phyloP scores from a whole-genome alignment of 2,329 filamentous ascomycete species.

The Orbilia blumenaviensis region DNA sequence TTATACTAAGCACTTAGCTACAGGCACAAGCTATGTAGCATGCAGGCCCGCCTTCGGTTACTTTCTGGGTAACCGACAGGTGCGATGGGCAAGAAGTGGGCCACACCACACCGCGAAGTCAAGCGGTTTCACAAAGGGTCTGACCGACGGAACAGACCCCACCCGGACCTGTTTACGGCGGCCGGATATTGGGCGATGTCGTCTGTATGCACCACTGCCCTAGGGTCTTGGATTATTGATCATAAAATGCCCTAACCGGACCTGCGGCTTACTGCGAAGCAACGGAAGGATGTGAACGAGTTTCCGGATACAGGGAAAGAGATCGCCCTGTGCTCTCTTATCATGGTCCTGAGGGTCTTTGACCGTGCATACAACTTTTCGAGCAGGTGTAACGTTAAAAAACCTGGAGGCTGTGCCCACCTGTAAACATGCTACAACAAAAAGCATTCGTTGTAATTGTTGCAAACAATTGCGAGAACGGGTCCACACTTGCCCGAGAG shows the following conservation, averaged over 20 bases:
- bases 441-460: conserved; percentile 10
- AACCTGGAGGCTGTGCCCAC: conserved; percentile 48
- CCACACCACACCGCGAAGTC: conserved; percentile 9
- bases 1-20: neutral
- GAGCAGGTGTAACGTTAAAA: conserved; percentile 50
- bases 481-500: conserved; percentile 41
- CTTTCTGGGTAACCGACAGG: conserved; percentile 10
- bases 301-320: conserved; percentile 50
- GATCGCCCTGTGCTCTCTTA: conserved; percentile 47
- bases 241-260: conserved; percentile 34
- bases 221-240: conserved; percentile 44
- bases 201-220: conserved; percentile 22
- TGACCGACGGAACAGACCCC: conserved; percentile 24
- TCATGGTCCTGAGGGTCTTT: conserved; percentile 8
- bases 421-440: conserved; percentile 9
- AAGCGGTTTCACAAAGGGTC: conserved; percentile 39
- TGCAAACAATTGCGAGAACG: conserved; percentile 49
- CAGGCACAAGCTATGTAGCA: too few relatives aligned
- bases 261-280: conserved; percentile 48
- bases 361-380: conserved; percentile 28
- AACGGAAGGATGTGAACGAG: conserved; percentile 42
- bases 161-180: conserved; percentile 10
- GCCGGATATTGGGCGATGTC: conserved; percentile 19
- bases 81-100: neutral
- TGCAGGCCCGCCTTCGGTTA: conserved; percentile 9